A percentile compares a stretch with the other conserved stretches of the same genome.
Conservation (phyloP, 768 basidiomycete species). For the Serendipita sp. region DNA sequence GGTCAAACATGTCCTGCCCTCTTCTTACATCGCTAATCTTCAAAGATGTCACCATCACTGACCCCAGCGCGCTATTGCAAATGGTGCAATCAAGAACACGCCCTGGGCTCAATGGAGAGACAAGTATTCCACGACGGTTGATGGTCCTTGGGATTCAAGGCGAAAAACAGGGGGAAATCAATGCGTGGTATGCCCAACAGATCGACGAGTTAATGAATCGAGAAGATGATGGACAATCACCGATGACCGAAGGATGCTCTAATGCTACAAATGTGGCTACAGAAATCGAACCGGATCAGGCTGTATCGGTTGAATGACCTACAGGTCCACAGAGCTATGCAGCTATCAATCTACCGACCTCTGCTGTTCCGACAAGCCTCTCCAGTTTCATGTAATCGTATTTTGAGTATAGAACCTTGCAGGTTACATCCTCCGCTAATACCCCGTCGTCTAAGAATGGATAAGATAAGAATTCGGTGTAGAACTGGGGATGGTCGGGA, state of each 20-base stretch:
- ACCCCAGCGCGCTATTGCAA: background rate
- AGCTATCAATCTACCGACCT: conserved; percentile 23
- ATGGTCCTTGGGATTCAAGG: background rate
- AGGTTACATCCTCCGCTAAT: conserved; percentile 74
- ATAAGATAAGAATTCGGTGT: conserved; percentile 74
- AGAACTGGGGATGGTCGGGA: conserved; percentile 83
- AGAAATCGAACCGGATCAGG: conserved; percentile 16
- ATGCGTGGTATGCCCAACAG: background rate
- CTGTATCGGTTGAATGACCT: background rate
- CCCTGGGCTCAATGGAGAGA: background rate
- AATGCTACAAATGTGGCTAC: background rate
- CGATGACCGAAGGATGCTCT: background rate
- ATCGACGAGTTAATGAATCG: background rate
- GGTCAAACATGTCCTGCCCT: background rate
- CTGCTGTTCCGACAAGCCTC: conserved; percentile 50
- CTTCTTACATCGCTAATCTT: background rate
- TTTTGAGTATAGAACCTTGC: conserved; percentile 66
- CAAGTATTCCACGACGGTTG: background rate
- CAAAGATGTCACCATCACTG: background rate
- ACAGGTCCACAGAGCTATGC: background rate
- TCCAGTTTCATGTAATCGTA: conserved; percentile 83
- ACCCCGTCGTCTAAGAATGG: conserved; percentile 85
- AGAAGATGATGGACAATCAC: background rate
- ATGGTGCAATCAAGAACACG: background rate
- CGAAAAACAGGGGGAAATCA: background rate